These are phyloP conservation scores for Hypoxylon sp. DNA, from an alignment of 2,329 filamentous ascomycete genomes.

Conservation along the genomic window DNA sequence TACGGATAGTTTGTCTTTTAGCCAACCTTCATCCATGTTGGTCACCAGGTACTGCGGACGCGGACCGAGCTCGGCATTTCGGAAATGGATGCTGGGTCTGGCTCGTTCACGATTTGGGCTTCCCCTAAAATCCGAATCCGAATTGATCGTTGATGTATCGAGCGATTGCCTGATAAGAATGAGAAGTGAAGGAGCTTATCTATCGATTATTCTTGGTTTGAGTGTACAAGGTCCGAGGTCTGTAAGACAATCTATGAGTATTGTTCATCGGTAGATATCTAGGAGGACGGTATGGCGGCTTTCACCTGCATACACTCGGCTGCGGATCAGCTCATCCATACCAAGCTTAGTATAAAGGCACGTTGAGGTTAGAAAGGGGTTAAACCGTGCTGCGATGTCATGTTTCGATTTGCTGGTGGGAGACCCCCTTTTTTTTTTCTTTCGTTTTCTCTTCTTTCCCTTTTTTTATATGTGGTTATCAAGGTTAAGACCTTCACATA, in stretches of 20 bases:
- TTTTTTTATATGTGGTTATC: background rate
- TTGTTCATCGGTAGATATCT: background rate
- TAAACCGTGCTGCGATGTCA: slow-evolving; percentile 20
- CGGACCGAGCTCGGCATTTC: slow-evolving; percentile 70
- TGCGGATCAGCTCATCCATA: slow-evolving; percentile 11
- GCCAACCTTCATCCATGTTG: slow-evolving; percentile 69
- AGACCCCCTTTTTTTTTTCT: background rate
- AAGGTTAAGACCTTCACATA: background rate
- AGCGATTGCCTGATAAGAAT: slow-evolving; percentile 27
- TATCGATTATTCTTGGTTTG: background rate
- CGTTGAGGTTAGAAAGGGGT: slow-evolving; percentile 17
- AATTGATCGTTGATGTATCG: slow-evolving; percentile 3
- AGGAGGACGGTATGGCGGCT: background rate
- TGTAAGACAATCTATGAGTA: slow-evolving; percentile 1
- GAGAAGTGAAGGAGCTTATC: slow-evolving; percentile 8
- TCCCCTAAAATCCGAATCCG: slow-evolving; percentile 19
- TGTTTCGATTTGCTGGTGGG: slow-evolving; percentile 16
- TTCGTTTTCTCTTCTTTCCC: too few species aligned
- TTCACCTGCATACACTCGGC: slow-evolving; percentile 4
- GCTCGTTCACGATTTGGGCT: slow-evolving; percentile 22
- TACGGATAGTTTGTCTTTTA: slow-evolving; percentile 70
- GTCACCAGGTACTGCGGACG: slow-evolving; percentile 75
- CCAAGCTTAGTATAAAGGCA: slow-evolving; percentile 28
- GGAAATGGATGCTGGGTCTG: slow-evolving; percentile 30
- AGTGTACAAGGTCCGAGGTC: background rate